These are phyloP conservation scores for Cochlearia excelsa DNA, from an alignment of 345 rosid genomes.

Conservation along the genomic window DNA sequence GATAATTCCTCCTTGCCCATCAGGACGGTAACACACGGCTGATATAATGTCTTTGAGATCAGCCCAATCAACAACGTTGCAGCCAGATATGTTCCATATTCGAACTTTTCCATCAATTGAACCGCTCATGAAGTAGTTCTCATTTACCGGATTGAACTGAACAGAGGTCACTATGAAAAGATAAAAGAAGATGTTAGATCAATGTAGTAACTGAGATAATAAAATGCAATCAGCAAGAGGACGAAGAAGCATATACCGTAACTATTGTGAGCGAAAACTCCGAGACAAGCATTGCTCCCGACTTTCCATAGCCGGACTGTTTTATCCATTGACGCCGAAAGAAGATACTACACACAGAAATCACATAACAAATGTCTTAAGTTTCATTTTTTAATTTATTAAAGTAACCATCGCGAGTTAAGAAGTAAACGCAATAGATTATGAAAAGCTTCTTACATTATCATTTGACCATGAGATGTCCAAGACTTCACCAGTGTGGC, in stretches of 20 bases:
- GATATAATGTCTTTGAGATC: conserved; percentile 69
- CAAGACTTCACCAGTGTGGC: conserved; percentile 66
- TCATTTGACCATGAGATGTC: conserved; percentile 78
- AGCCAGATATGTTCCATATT: conserved; percentile 60
- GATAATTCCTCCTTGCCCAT: conserved; percentile 65
- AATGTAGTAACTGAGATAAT: conserved; percentile 12
- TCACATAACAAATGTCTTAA: conserved; percentile 17
- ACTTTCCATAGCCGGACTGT: conserved; percentile 78
- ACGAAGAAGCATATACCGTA: conserved; percentile 50
- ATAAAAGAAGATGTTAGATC: conserved; percentile 21
- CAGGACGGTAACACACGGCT: conserved; percentile 79
- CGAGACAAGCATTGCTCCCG: conserved; percentile 54
- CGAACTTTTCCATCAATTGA: conserved; percentile 76
- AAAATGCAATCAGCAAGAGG: neutral
- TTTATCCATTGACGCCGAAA: conserved; percentile 76
- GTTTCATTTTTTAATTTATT: neutral
- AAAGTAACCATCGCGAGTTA: conserved; percentile 11
- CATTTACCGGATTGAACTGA: conserved; percentile 79
- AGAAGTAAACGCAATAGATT: conserved; percentile 2
- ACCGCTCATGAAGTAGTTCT: conserved; percentile 71
- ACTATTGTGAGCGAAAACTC: conserved; percentile 65
- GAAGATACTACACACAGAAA: conserved; percentile 55
- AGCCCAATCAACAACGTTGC: conserved; percentile 82
- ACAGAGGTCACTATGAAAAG: conserved; percentile 65
- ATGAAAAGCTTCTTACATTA: conserved; percentile 49